These are phyloP conservation scores for Rhizopogon salebrosus DNA, from an alignment of 768 basidiomycete species.

Conservation along the genomic window DNA sequence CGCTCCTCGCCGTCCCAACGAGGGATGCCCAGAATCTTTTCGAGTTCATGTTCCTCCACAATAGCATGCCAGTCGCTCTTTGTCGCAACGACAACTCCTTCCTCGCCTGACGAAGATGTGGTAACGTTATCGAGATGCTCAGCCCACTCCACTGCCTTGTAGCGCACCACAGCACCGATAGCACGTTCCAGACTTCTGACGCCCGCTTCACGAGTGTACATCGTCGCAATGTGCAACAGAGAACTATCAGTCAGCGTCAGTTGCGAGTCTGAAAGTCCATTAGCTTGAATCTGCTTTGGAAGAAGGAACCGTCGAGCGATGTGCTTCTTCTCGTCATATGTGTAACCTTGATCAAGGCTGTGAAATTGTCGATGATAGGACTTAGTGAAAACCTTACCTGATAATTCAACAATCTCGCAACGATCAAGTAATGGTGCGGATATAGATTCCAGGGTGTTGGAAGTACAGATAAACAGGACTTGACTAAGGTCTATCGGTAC, in stretches of 20 bases:
- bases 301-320: conserved; percentile 85
- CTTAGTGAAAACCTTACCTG: conserved; percentile 37
- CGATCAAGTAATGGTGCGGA: conserved; percentile 84
- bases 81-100: background rate
- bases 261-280: conserved; percentile 61
- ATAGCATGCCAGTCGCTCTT: conserved; percentile 45
- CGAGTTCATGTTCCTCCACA: conserved; percentile 70
- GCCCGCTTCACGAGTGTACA: conserved; percentile 88
- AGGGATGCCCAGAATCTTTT: conserved; percentile 76
- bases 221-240: conserved; percentile 64
- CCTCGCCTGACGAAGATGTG: conserved; percentile 10
- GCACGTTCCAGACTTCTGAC: conserved; percentile 88
- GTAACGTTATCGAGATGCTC: conserved; percentile 39
- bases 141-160: conserved; percentile 90
- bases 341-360: conserved; percentile 57
- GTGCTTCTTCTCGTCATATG: conserved; percentile 86
- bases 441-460: conserved; percentile 87
- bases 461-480: conserved; percentile 89
- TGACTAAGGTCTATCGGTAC: conserved; percentile 85
- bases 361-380: background rate
- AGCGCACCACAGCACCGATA: conserved; percentile 83
- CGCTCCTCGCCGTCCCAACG: conserved; percentile 77
- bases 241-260: conserved; percentile 66
- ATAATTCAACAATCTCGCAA: conserved; percentile 81
- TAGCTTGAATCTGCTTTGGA: conserved; percentile 80